Percentiles rank a stretch among this genome's conserved stretches.
phyloP scores from a whole-genome alignment of 768 basidiomycete species.

The Suillus lakei region DNA sequence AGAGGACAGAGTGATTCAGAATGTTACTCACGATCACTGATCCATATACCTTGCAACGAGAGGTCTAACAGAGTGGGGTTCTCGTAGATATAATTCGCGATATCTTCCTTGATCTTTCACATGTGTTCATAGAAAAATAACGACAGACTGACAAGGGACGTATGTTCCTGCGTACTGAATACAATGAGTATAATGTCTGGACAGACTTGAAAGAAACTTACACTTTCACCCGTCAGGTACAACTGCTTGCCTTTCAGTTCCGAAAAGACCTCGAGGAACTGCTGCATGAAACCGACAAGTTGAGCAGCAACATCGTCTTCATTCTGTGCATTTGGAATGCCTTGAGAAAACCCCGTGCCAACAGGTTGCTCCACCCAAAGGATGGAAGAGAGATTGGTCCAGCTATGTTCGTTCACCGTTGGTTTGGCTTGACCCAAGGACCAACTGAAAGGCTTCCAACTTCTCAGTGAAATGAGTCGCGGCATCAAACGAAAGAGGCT shows the following conservation, averaged over 20 bases:
- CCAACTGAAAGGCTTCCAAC: constrained; percentile 68
- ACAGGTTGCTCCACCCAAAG: constrained; percentile 82
- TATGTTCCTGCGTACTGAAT: constrained; percentile 75
- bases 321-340: constrained; percentile 62
- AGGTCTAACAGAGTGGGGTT: constrained; percentile 58
- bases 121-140: not conserved
- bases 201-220: constrained; percentile 38
- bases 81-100: constrained; percentile 75
- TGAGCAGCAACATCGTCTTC: constrained; percentile 63
- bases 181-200: not conserved
- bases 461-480: constrained; percentile 23
- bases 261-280: constrained; percentile 75
- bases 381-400: constrained; percentile 80
- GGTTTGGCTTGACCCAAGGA: constrained; percentile 64
- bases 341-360: constrained; percentile 79
- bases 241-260: constrained; percentile 77
- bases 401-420: constrained; percentile 68
- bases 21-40: constrained; percentile 62
- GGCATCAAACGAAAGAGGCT: constrained; percentile 25
- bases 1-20: not conserved
- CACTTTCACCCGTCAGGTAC: constrained; percentile 76
- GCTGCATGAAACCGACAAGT: constrained; percentile 63
- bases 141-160: constrained; percentile 51
- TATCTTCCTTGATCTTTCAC: constrained; percentile 47
- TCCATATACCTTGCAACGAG: constrained; percentile 71